A percentile compares a stretch with the other conserved stretches of the same genome.
Conservation (phyloP, 129 eudicot species). For the Helianthus annuus region DNA sequence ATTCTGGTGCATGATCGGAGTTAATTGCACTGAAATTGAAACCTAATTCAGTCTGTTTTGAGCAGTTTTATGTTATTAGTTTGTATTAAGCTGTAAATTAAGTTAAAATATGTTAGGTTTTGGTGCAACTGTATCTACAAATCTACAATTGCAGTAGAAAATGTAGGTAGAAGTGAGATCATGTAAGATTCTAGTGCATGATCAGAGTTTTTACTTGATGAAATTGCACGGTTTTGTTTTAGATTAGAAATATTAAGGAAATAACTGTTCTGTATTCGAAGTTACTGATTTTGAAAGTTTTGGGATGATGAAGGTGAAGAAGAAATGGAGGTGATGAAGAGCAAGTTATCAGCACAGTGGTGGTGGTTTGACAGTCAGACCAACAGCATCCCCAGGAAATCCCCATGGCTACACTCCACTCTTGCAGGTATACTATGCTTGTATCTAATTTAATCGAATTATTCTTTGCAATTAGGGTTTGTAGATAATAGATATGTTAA, state of each 20-base stretch:
- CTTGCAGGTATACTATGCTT: constrained; percentile 53
- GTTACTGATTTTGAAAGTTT: constrained; percentile 21
- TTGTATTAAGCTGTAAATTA: too few relatives aligned
- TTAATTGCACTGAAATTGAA: background rate
- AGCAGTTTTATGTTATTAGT: too few relatives aligned
- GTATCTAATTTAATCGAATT: background rate
- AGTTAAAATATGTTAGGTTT: too few relatives aligned
- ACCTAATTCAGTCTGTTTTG: background rate
- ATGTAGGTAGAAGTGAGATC: too few relatives aligned
- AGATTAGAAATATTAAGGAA: background rate
- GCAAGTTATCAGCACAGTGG: constrained; percentile 60
- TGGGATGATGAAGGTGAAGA: constrained; percentile 15
- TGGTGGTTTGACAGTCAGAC: constrained; percentile 94
- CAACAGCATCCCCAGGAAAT: constrained; percentile 44
- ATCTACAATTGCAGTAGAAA: too few relatives aligned
- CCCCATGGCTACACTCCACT: constrained; percentile 88
- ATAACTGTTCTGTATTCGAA: background rate
- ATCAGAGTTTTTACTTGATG: background rate
- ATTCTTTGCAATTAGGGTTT: constrained; percentile 1
- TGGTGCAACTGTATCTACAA: too few relatives aligned
- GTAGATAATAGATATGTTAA: background rate
- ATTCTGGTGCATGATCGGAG: background rate
- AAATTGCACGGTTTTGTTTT: background rate
- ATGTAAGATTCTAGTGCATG: background rate
- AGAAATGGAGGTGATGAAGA: constrained; percentile 52